A percentile compares a stretch with the other conserved stretches of the same genome.
Evolutionary conservation across 352 stramenopile genomes (phyloP).

Genomic region (Globisporangium yorkense): DNA sequence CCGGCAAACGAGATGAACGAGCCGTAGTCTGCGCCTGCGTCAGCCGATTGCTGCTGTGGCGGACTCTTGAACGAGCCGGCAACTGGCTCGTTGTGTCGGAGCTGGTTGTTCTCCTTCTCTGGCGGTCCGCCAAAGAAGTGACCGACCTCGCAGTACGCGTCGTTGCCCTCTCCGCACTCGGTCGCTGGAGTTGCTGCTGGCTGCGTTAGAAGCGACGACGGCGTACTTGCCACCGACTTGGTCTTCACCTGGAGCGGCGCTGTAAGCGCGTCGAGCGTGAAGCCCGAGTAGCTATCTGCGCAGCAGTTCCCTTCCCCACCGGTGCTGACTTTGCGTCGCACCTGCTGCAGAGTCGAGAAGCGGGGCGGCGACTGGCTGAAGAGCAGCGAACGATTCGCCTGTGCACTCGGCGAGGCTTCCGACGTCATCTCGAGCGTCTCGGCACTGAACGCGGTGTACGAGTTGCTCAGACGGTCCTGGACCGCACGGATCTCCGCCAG

Average conservation of each 20-base stretch:
- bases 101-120: slow-evolving; percentile 5
- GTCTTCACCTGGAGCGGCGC: slow-evolving; percentile 15
- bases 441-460: slow-evolving; percentile 64
- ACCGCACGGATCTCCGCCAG: slow-evolving; percentile 29
- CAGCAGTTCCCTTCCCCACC: slow-evolving; percentile 2
- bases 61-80: not conserved
- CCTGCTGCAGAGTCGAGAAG: not conserved
- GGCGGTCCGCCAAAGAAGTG: slow-evolving; percentile 2
- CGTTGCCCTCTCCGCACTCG: not conserved
- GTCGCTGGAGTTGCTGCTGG: not conserved
- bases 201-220: not conserved
- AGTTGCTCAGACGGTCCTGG: slow-evolving; percentile 44
- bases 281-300: slow-evolving; percentile 39
- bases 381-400: slow-evolving; percentile 22
- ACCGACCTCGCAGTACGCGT: slow-evolving; percentile 3
- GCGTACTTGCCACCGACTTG: not conserved
- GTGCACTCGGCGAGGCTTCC: slow-evolving; percentile 8
- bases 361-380: slow-evolving; percentile 28
- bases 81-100: not conserved
- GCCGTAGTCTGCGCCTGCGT: slow-evolving; percentile 4
- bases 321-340: not conserved
- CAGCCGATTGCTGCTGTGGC: not conserved
- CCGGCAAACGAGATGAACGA: not conserved
- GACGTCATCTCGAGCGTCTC: slow-evolving; percentile 39
- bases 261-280: slow-evolving; percentile 33